Conservation (phyloP, 2,329 filamentous ascomycete species). For the Cercospora citrullina region DNA sequence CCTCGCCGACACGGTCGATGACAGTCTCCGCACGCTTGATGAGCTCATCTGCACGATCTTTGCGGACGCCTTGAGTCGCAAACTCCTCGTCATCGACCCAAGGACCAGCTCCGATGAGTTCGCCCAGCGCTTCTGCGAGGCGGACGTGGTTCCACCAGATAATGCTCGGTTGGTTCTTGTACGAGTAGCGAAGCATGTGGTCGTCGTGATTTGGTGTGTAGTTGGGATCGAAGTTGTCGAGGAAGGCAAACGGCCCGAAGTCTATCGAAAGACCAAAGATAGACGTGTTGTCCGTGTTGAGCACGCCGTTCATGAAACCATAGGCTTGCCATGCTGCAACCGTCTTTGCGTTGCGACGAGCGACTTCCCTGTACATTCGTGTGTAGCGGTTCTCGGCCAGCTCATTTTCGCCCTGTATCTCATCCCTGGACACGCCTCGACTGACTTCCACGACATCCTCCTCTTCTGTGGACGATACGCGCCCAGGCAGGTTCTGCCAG, state of each 20-base stretch:
- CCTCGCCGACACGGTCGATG: conserved; percentile 77
- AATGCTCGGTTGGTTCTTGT: conserved; percentile 90
- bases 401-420: conserved; percentile 63
- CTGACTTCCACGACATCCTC: conserved; percentile 48
- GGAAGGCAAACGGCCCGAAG: conserved; percentile 95
- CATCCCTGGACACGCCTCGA: conserved; percentile 48
- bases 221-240: conserved; percentile 91
- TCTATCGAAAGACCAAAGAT: conserved; percentile 86
- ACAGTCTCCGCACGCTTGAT: conserved; percentile 78
- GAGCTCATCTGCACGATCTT: conserved; percentile 68
- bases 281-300: conserved; percentile 98
- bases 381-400: conserved; percentile 82
- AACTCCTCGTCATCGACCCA: conserved; percentile 72
- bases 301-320: conserved; percentile 97
- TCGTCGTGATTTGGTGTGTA: conserved; percentile 99
- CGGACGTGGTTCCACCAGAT: conserved; percentile 99
- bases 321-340: conserved; percentile 97
- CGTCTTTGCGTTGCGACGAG: conserved; percentile 78
- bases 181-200: conserved; percentile 79
- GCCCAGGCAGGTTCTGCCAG: conserved; percentile 77
- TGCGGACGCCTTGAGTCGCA: conserved; percentile 67
- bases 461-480: conserved; percentile 51
- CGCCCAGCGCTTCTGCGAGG: conserved; percentile 83
- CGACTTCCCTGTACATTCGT: conserved; percentile 83
- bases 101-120: conserved; percentile 76